phyloP scores from a whole-genome alignment of 768 basidiomycete species.

The Melanogaster broomeanus region DNA sequence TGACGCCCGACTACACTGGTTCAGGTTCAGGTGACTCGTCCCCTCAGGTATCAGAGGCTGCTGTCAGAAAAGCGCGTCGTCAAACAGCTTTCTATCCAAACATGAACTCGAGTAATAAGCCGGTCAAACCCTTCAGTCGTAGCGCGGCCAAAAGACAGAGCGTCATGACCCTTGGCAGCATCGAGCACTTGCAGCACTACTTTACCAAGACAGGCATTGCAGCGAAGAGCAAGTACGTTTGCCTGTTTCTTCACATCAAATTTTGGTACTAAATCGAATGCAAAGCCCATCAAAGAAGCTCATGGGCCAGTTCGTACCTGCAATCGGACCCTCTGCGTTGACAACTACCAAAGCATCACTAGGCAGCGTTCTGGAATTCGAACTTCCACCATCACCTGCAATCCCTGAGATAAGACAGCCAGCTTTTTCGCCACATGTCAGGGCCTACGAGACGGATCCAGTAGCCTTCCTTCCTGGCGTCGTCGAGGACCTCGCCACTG shows the following conservation, averaged over 20 bases:
- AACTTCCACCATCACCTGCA: slow-evolving; percentile 70
- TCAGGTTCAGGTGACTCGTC: slow-evolving; percentile 46
- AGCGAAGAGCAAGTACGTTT: slow-evolving; percentile 68
- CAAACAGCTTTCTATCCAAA: slow-evolving; percentile 81
- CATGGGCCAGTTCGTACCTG: slow-evolving; percentile 69
- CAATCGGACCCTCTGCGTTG: slow-evolving; percentile 59
- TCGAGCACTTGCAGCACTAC: slow-evolving; percentile 93
- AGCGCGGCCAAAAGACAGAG: slow-evolving; percentile 93
- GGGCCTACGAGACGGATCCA: slow-evolving; percentile 71
- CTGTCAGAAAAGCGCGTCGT: slow-evolving; percentile 55
- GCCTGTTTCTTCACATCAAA: neutral
- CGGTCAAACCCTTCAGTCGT: slow-evolving; percentile 81
- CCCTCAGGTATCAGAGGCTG: slow-evolving; percentile 25
- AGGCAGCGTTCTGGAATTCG: slow-evolving; percentile 48
- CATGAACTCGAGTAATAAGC: slow-evolving; percentile 68
- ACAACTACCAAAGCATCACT: slow-evolving; percentile 41
- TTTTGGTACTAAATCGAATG: slow-evolving; percentile 9
- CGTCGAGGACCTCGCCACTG: slow-evolving; percentile 67
- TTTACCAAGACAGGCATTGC: slow-evolving; percentile 87
- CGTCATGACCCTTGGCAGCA: slow-evolving; percentile 93
- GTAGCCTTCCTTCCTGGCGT: slow-evolving; percentile 77
- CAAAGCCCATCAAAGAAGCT: slow-evolving; percentile 48
- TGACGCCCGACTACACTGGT: slow-evolving; percentile 66
- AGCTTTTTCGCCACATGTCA: slow-evolving; percentile 55
- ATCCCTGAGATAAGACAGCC: slow-evolving; percentile 49